phyloP scores from a whole-genome alignment of 441 rosid genomes.

The Pelargonium cotyledonis region DNA sequence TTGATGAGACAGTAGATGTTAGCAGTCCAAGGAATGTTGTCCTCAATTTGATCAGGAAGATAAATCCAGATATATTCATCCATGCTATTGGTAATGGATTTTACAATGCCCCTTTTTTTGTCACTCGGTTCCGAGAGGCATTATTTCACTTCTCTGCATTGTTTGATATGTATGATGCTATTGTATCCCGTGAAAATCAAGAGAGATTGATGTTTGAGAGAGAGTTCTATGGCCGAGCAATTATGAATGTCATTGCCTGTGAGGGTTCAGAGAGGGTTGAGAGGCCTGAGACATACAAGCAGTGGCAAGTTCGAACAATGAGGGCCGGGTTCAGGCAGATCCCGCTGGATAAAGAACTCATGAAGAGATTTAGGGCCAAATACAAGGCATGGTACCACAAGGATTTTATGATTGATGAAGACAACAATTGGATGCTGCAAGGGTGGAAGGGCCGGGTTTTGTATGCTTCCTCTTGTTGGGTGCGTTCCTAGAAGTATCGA shows the following conservation, averaged over 20 bases:
- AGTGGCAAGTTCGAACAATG: slow-evolving; percentile 18
- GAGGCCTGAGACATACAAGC: slow-evolving; percentile 15
- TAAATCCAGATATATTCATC: slow-evolving; percentile 16
- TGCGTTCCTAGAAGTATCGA: neutral
- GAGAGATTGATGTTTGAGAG: slow-evolving; percentile 15
- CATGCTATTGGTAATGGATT: slow-evolving; percentile 10
- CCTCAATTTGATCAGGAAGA: slow-evolving; percentile 17
- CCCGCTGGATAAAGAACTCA: slow-evolving; percentile 1
- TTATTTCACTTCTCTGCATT: slow-evolving; percentile 18
- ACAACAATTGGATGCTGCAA: neutral
- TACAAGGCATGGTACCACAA: slow-evolving; percentile 4
- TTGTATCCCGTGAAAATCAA: neutral
- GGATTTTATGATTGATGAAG: slow-evolving; percentile 2
- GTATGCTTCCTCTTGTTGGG: slow-evolving; percentile 5
- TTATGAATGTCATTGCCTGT: slow-evolving; percentile 17
- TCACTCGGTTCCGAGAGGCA: slow-evolving; percentile 20
- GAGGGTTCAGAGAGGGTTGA: slow-evolving; percentile 14
- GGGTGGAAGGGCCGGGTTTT: slow-evolving; percentile 5
- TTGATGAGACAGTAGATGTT: too few relatives aligned
- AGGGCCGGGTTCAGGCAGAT: slow-evolving; percentile 23
- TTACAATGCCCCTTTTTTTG: slow-evolving; percentile 18
- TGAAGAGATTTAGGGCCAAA: slow-evolving; percentile 4
- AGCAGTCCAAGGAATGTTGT: slow-evolving; percentile 17
- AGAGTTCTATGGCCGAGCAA: slow-evolving; percentile 15
- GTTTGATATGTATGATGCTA: slow-evolving; percentile 17